A percentile compares a stretch with the other conserved stretches of the same genome.
These are phyloP conservation scores for Fusarium sp. DNA, from an alignment of 2,329 filamentous ascomycete genomes.

Conservation along the genomic window DNA sequence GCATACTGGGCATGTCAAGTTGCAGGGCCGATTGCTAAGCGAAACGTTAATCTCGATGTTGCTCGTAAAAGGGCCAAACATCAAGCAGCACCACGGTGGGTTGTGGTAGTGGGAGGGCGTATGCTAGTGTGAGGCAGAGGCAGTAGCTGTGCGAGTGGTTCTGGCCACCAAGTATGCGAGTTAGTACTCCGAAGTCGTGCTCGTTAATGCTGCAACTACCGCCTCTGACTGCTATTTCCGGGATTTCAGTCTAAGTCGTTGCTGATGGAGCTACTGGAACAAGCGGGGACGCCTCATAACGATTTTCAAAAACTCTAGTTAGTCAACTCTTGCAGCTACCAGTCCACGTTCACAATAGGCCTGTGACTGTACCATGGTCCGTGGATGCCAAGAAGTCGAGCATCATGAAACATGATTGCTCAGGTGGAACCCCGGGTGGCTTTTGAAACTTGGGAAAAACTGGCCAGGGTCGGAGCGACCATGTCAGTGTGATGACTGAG, in stretches of 20 bases:
- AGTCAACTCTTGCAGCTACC: neutral
- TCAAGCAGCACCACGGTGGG: conserved; percentile 6
- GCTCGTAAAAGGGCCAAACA: conserved; percentile 14
- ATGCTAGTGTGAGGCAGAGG: neutral
- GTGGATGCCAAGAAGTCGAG: neutral
- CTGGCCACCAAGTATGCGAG: neutral
- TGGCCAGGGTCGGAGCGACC: neutral
- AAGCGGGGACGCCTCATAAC: neutral
- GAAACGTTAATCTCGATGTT: conserved; percentile 27
- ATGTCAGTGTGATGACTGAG: neutral
- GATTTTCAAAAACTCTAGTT: neutral
- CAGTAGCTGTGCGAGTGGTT: conserved; percentile 9
- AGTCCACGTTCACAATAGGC: neutral
- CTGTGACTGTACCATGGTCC: neutral
- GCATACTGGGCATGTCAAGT: conserved; percentile 9
- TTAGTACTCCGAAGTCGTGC: conserved; percentile 1
- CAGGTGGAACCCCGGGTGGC: neutral
- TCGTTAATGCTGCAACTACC: neutral
- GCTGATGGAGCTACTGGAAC: neutral
- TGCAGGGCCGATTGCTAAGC: conserved; percentile 15
- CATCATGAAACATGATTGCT: neutral
- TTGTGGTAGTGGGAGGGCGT: neutral
- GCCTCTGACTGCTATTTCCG: neutral
- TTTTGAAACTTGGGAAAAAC: neutral
- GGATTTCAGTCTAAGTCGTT: neutral